These are phyloP conservation scores for Saccharomycopsis javanensis DNA, from an alignment of 805 yeast species.

Conservation along the genomic window DNA sequence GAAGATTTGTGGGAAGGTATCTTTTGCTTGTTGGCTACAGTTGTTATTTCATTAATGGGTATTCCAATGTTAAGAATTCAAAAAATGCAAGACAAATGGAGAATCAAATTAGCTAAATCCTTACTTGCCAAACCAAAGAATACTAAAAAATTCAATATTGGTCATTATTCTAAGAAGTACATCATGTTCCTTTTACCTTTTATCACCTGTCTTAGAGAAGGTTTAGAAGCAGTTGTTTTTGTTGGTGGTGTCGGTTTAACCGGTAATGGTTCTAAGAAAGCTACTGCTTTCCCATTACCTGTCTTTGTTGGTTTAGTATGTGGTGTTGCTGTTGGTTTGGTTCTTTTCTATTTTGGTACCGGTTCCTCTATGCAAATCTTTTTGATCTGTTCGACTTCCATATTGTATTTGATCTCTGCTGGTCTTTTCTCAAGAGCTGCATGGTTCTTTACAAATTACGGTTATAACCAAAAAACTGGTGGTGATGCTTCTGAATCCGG, in stretches of 20 bases:
- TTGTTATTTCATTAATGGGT: slow-evolving; percentile 89
- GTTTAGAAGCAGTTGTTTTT: slow-evolving; percentile 91
- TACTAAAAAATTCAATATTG: slow-evolving; percentile 44
- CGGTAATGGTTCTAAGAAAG: slow-evolving; percentile 31
- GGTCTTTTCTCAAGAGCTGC: slow-evolving; percentile 90
- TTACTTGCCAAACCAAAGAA: slow-evolving; percentile 49
- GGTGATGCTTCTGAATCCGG: slow-evolving; percentile 95
- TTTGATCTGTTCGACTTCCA: slow-evolving; percentile 77
- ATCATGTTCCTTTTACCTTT: slow-evolving; percentile 86
- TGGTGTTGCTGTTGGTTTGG: slow-evolving; percentile 61
- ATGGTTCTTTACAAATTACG: slow-evolving; percentile 76
- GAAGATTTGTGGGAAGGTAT: slow-evolving; percentile 98
- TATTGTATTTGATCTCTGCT: slow-evolving; percentile 81
- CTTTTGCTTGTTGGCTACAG: slow-evolving; percentile 81
- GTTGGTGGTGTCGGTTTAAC: slow-evolving; percentile 91
- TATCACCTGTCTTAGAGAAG: slow-evolving; percentile 90
- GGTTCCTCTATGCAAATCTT: slow-evolving; percentile 76
- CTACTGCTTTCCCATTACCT: slow-evolving; percentile 84
- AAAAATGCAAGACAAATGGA: slow-evolving; percentile 96
- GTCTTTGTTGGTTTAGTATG: slow-evolving; percentile 78
- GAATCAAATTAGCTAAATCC: slow-evolving; percentile 85
- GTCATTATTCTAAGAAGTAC: slow-evolving; percentile 58
- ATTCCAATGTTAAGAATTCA: slow-evolving; percentile 91
- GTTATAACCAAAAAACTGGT: slow-evolving; percentile 60
- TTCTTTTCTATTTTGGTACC: slow-evolving; percentile 77